Base-by-base conservation (phyloP, 2,329 filamentous ascomycete genomes). In the Sphaerostilbella broomeana region DNA sequence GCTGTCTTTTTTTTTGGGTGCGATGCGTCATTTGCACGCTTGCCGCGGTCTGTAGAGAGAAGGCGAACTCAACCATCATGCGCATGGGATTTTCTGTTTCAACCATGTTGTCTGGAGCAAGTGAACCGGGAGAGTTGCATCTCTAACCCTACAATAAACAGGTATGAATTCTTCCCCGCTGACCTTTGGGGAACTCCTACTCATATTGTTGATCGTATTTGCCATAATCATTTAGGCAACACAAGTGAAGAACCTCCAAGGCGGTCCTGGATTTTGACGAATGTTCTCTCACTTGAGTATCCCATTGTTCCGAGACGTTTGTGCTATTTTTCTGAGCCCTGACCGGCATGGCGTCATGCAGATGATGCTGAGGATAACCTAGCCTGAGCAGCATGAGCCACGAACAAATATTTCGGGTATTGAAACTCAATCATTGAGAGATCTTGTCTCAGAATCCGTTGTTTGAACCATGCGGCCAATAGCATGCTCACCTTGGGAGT, bases 111-210 rank as follows among this genome's bases (percentile, higher is more conserved):
- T 26, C 17, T 15, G 24, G 2, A 32, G 15, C 22, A 9, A 25
- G 22, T 16, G 5, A 43, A 15, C 40, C 40, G 39, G 16, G 25
- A 39, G 15, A 39, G 21, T 6, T 35, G 40, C 28, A 30, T 35
- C 19, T 34, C 18, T 2, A 16, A 24, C 5, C 25, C 25, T 2
- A 13, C 22, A 12, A 30, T 28, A 13, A 20, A 24, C 15, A 35
- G 35, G 7, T 29, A 16, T 4, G 25, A 26, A 8, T 16, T 6
- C 3, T 19, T 25, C 1, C 24, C 16, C 15, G n/a, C n/a, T 11
- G 2, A 21, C 2, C 13, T 17, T 38, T 12, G 18, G 17, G 15
- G 21, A 9, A 2, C 20, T 24, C 15, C 40, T 38, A 7, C 35
- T 43, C 35, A 38, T 38, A 19, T 43, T 43, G 19, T 31, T 40